These are phyloP conservation scores for Fonsecaea monophora DNA, from an alignment of 2,329 filamentous ascomycete species.

Conservation along the genomic window DNA sequence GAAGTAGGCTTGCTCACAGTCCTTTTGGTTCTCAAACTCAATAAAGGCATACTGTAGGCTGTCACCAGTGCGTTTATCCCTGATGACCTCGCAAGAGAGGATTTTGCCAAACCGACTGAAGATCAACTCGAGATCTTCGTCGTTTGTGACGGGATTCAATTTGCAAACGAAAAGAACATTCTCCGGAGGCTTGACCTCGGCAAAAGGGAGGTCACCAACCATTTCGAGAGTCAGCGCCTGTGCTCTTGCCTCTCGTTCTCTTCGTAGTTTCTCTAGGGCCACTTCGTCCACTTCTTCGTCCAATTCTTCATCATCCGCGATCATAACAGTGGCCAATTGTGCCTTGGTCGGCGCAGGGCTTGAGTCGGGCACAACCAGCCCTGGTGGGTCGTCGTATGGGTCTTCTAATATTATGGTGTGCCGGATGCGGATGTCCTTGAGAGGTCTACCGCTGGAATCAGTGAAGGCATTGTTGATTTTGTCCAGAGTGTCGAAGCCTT, in stretches of 20 bases:
- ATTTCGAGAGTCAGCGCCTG: conserved; percentile 96
- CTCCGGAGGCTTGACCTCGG: conserved; percentile 95
- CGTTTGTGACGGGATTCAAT: conserved; percentile 92
- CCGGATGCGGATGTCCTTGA: conserved; percentile 93
- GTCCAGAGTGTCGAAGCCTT: conserved; percentile 92
- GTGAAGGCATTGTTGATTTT: conserved; percentile 91
- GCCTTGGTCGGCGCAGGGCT: conserved; percentile 83
- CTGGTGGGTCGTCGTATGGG: conserved; percentile 82
- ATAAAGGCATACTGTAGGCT: conserved; percentile 98
- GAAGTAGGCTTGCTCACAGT: conserved; percentile 94
- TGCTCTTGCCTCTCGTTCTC: conserved; percentile 88
- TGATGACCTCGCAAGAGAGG: conserved; percentile 91
- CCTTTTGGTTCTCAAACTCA: conserved; percentile 89
- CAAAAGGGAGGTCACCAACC: conserved; percentile 96
- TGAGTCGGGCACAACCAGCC: conserved; percentile 75
- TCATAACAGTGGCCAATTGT: conserved; percentile 88
- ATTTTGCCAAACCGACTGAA: conserved; percentile 97
- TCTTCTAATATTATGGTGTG: conserved; percentile 93
- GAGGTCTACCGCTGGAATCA: conserved; percentile 81
- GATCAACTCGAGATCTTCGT: conserved; percentile 92
- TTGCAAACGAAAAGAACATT: conserved; percentile 99
- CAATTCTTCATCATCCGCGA: conserved; percentile 85
- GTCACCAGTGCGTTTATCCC: conserved; percentile 91
- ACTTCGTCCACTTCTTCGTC: conserved; percentile 82
- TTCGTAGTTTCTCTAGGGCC: conserved; percentile 75